Evolutionary conservation across 371 early-diverging fungal species (phyloP), one percentile per base, ranked within the genome.

Genomic region (Mortierella sp.): DNA sequence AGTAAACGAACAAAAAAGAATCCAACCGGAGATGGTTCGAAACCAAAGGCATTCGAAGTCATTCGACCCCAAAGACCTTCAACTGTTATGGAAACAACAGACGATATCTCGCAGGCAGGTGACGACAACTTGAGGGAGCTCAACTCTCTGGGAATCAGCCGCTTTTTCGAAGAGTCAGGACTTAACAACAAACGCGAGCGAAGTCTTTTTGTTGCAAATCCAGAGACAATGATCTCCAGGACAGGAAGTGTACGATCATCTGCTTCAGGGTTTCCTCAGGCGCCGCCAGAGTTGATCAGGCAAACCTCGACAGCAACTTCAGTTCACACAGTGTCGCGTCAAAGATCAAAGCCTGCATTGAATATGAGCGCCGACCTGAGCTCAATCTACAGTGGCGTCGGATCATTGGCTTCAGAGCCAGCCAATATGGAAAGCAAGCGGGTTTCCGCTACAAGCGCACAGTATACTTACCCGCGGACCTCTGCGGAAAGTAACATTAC

Each of bases 11-110:
- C 72, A 3, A 45, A 39, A 14, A 71, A 65, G 30, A 55, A 57
- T 18, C 32, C 72, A 3, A 39, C 30, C 2, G 65, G 70, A 1
- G 73, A 73, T 18, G 68, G 73, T 22, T 26, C 77, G 5, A 81
- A 76, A 37, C 77, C 83, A 62, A 81, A 81, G 43, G 83, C 81
- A 2, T 81, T 81, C 59, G 81, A 81, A 14, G 81, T 81, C n/a
- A 81, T 81, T 26, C 69, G 83, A n/a, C 83, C 75, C 2, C 58
- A 62, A 8, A 64, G 83, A 45, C 70, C 54, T 16, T 58, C 76
- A 28, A 62, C 73, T 39, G 73, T 64, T 14, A 62, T 49, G 61
- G 65, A 69, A 18, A 55, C 49, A 1, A 26, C 40, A 0, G 80
- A 79, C 5, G 67, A 62, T 18, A 16, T 22, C 6, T 68, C 67